Percentiles rank a stretch among this genome's conserved stretches.
Conservation (phyloP, 768 basidiomycete species). For the Phylloporus rhodoxanthus region DNA sequence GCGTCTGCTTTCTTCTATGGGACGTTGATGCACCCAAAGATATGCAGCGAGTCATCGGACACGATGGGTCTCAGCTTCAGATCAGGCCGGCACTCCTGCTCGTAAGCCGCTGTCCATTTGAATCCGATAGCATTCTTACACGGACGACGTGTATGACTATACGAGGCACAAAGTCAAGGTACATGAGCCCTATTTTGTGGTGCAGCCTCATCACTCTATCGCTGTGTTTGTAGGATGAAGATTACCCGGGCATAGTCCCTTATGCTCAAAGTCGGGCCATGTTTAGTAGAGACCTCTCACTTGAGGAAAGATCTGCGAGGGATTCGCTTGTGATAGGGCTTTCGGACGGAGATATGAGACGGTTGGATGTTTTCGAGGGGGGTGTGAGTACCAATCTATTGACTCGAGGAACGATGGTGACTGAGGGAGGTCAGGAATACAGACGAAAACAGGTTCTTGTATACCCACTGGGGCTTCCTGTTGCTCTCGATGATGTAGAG, state of each 20-base stretch:
- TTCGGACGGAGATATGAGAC: constrained; percentile 51
- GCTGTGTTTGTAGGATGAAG: constrained; percentile 41
- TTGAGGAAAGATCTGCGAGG: constrained; percentile 64
- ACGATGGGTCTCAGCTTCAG: constrained; percentile 56
- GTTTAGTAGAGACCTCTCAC: constrained; percentile 44
- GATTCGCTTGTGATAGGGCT: constrained; percentile 79
- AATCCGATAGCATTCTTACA: background rate
- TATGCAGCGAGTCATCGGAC: constrained; percentile 66
- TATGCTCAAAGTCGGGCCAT: constrained; percentile 43
- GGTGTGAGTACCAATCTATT: constrained; percentile 39
- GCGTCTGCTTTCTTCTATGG: constrained; percentile 79
- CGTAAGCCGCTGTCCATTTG: constrained; percentile 37
- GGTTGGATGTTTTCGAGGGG: constrained; percentile 81
- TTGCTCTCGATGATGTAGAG: constrained; percentile 25
- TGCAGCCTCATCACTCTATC: background rate
- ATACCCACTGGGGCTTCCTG: constrained; percentile 46
- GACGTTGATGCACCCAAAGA: constrained; percentile 81
- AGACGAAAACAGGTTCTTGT: constrained; percentile 47
- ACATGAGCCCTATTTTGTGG: background rate
- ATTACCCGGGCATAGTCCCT: constrained; percentile 82
- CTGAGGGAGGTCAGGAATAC: constrained; percentile 62
- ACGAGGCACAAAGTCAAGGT: constrained; percentile 79
- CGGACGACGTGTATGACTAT: constrained; percentile 46
- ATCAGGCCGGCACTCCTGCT: constrained; percentile 70
- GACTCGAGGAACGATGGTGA: background rate